phyloP scores from a whole-genome alignment of 768 basidiomycete species.

The Guyanaporus albipodus region DNA sequence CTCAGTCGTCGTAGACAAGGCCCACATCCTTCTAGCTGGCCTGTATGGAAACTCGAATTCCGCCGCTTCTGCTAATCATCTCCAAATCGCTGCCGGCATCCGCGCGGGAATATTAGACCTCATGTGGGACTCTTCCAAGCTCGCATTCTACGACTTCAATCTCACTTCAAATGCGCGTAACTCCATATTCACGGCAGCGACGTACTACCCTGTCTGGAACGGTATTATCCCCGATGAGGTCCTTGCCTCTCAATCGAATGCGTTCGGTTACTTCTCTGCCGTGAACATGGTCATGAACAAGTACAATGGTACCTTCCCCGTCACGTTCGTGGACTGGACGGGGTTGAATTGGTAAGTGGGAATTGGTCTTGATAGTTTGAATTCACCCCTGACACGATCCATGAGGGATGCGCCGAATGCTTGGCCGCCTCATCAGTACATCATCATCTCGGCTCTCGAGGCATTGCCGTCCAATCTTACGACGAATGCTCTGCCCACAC shows the following conservation, averaged over 20 bases:
- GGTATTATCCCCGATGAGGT: constrained; percentile 79
- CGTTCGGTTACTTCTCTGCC: constrained; percentile 70
- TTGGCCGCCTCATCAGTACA: constrained; percentile 87
- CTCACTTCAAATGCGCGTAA: constrained; percentile 62
- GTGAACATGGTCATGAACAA: constrained; percentile 75
- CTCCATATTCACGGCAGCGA: constrained; percentile 65
- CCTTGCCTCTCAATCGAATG: constrained; percentile 47
- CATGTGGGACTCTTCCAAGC: constrained; percentile 74
- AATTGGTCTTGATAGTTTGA: background rate
- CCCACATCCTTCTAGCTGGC: constrained; percentile 54
- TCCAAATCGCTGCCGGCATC: constrained; percentile 50
- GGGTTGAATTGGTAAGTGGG: constrained; percentile 74
- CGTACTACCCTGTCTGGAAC: constrained; percentile 84
- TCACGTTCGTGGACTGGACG: constrained; percentile 64
- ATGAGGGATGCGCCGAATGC: constrained; percentile 77
- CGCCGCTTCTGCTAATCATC: constrained; percentile 47
- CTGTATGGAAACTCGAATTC: constrained; percentile 53
- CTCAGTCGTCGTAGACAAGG: constrained; percentile 54
- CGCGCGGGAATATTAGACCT: constrained; percentile 78
- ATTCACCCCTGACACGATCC: background rate
- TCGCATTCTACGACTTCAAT: constrained; percentile 94
- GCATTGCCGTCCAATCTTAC: constrained; percentile 73
- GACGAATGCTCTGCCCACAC: constrained; percentile 48
- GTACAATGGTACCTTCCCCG: constrained; percentile 85
- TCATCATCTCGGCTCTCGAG: constrained; percentile 71